Evolutionary conservation across 495 filamentous ascomycete genomes (phyloP).

Genomic region (Lepraria neglecta): DNA sequence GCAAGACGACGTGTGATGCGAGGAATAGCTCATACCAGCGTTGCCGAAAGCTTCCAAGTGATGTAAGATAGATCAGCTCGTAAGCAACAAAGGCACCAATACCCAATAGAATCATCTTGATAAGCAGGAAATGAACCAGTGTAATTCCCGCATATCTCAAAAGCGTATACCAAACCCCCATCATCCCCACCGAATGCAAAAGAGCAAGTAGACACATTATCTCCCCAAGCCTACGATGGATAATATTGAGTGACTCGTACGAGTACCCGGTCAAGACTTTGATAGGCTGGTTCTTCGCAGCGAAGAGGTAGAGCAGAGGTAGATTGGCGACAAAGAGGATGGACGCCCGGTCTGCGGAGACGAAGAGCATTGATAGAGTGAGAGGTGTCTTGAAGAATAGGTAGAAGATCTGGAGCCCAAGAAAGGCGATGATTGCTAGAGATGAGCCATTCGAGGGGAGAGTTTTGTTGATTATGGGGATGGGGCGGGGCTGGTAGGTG

Average conservation of each 20-base stretch:
- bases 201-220: slow-evolving; percentile 27
- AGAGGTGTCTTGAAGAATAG: slow-evolving; percentile 45
- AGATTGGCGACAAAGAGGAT: slow-evolving; percentile 53
- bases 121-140: slow-evolving; percentile 32
- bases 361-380: slow-evolving; percentile 26
- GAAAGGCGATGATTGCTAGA: slow-evolving; percentile 42
- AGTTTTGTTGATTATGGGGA: slow-evolving; percentile 48
- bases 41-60: slow-evolving; percentile 43
- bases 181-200: slow-evolving; percentile 36
- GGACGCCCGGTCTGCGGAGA: slow-evolving; percentile 48
- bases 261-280: slow-evolving; percentile 53
- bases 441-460: slow-evolving; percentile 50
- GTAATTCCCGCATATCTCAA: slow-evolving; percentile 35
- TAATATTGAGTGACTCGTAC: slow-evolving; percentile 58
- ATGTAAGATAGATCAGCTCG: slow-evolving; percentile 46
- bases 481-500: slow-evolving; percentile 48
- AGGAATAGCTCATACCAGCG: slow-evolving; percentile 55
- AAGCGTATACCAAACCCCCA: slow-evolving; percentile 41
- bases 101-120: slow-evolving; percentile 39
- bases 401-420: slow-evolving; percentile 52
- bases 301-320: slow-evolving; percentile 53
- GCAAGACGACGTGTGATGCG: slow-evolving; percentile 49
- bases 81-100: slow-evolving; percentile 46
- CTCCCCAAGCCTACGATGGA: slow-evolving; percentile 48
- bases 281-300: slow-evolving; percentile 58